Base-by-base conservation (phyloP, 768 basidiomycete genomes). In the Flagelloscypha sp. region DNA sequence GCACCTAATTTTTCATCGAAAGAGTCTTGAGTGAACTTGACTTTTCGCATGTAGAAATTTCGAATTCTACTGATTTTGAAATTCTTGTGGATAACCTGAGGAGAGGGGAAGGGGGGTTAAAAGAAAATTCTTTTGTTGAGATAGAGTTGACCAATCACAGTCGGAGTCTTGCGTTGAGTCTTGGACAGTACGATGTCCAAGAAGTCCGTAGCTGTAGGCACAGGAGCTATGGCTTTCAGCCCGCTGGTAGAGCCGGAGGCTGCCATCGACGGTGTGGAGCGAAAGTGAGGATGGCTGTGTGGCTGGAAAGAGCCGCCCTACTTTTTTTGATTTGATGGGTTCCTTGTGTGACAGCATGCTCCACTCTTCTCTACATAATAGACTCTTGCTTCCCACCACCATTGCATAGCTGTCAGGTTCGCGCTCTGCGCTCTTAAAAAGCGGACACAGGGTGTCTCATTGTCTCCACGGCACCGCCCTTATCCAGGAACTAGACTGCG, bases 11-110 rank as follows among this genome's bases (percentile, higher is more conserved):
- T 93, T 62, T 97, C 93, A 41, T 95, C 92, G 47, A 98, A 97
- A 11, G 85, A 71, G 53, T 97, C 92, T 58, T 97, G 92, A 3
- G 93, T 93, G 58, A 95, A 98, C 61, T 94, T 98, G 63, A 99
- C 94, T 61, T 99, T 99, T 57, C 94, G 80, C 94, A 98, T 97
- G 61, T 99, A 95, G 54, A 90, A 90, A 51, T 90, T 89, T 43
- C 94, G 78, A 63, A 98, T 98, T 48, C 94, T 84, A 47, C 89
- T 92, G 60, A 99, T 99, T 69, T 99, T 97, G 71, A 95, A 97
- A 70, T 97, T 97, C 72, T 95, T 97, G 63, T 97, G 95, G 56
- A 98, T 97, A 47, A 93, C 90, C 87, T 89, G 49, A 20, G 44
- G 15, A 27, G 33, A 28, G 33, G 40, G 29, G 17, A 3, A 20